Conservation (phyloP, 352 stramenopile genomes). For the Paralagenidium karlingii region DNA sequence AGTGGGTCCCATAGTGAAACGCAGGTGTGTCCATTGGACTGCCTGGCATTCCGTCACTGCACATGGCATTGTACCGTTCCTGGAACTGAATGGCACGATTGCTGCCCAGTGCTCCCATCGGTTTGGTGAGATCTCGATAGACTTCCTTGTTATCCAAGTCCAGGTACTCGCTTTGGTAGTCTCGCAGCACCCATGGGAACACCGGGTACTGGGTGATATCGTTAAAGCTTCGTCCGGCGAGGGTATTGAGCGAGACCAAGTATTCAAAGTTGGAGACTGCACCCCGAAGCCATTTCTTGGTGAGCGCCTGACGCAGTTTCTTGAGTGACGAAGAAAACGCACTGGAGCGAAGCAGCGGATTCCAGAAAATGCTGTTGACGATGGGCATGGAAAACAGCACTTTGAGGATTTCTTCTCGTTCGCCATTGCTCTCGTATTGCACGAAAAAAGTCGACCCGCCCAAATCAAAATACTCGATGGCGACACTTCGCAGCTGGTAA, state of each 20-base stretch:
- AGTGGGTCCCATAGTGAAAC: constrained; percentile 95
- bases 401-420: constrained; percentile 59
- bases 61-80: constrained; percentile 36
- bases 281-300: constrained; percentile 52
- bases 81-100: constrained; percentile 48
- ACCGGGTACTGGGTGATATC: constrained; percentile 98
- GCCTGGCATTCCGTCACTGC: constrained; percentile 36
- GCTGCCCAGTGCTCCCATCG: constrained; percentile 94
- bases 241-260: constrained; percentile 92
- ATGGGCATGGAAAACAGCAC: constrained; percentile 68
- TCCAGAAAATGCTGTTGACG: constrained; percentile 74
- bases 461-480: constrained; percentile 64
- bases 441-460: constrained; percentile 59
- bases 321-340: constrained; percentile 52
- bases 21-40: too few species aligned
- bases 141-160: constrained; percentile 85
- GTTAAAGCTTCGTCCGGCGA: constrained; percentile 94
- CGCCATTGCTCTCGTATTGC: constrained; percentile 32
- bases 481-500: constrained; percentile 62
- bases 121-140: constrained; percentile 94
- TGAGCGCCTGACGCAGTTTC: constrained; percentile 47
- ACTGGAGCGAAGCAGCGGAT: constrained; percentile 42
- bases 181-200: constrained; percentile 96
- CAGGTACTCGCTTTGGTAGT: constrained; percentile 90
- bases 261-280: constrained; percentile 92